Evolutionary conservation across 129 eudicot species (phyloP).

Genomic region (Helianthus annuus): DNA sequence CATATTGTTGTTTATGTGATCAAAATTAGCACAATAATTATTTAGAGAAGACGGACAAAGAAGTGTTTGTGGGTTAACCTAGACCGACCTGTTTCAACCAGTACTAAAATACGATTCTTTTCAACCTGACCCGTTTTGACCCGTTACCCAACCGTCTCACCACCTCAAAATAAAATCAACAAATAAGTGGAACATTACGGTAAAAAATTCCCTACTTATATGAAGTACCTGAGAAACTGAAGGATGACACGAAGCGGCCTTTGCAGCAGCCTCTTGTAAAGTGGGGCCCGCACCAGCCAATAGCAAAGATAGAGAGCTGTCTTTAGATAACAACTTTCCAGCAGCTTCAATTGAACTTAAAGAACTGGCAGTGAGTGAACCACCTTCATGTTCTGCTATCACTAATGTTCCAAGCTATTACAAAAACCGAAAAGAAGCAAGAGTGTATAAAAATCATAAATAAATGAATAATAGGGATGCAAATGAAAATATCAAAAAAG

Average conservation of each 20-base stretch:
- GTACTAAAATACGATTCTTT: not conserved
- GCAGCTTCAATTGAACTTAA: conserved; percentile 88
- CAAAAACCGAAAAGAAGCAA: not conserved
- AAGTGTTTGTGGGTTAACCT: not conserved
- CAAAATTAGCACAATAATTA: not conserved
- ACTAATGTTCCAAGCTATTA: conserved; percentile 85
- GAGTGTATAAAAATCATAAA: not conserved
- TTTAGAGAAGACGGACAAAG: not conserved
- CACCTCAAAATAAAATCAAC: not conserved
- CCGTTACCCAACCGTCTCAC: not conserved
- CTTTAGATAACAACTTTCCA: conserved; percentile 53
- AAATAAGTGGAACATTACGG: not conserved
- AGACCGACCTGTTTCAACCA: not conserved
- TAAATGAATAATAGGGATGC: conserved; percentile 7
- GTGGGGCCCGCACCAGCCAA: conserved; percentile 91
- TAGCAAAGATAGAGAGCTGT: conserved; percentile 66
- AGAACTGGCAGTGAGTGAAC: conserved; percentile 66
- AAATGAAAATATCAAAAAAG: not conserved
- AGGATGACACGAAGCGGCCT: conserved; percentile 90
- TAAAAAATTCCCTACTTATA: not conserved
- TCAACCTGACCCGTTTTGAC: not conserved
- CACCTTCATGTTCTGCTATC: conserved; percentile 89
- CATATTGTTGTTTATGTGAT: not conserved
- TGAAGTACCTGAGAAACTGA: conserved; percentile 67
- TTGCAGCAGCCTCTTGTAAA: conserved; percentile 75